Evolutionary conservation across 306 rosid genomes (phyloP).

Genomic region (Cajanus cajan): DNA sequence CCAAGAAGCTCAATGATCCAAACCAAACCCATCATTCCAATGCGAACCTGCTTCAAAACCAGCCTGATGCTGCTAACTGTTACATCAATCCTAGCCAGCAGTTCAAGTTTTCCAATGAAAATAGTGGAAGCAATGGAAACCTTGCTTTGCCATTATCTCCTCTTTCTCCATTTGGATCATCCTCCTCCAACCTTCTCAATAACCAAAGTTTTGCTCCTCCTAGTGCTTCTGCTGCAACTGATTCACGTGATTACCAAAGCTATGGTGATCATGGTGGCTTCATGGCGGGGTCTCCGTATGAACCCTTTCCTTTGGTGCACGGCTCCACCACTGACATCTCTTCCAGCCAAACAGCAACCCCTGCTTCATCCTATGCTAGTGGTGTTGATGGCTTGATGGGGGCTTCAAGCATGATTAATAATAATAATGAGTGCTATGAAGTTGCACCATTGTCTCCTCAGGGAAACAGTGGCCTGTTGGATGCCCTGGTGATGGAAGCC

Average conservation of each 20-base stretch:
- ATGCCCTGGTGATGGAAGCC: conserved; percentile 53
- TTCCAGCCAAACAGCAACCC: conserved; percentile 58
- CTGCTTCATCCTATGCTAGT: conserved; percentile 49
- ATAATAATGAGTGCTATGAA: conserved; percentile 15
- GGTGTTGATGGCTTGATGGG: conserved; percentile 43
- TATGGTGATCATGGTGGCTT: conserved; percentile 25
- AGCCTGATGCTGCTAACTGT: conserved; percentile 11
- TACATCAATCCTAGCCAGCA: conserved; percentile 25
- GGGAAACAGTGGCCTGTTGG: conserved; percentile 59
- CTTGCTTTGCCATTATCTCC: conserved; percentile 44
- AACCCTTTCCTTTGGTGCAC: conserved; percentile 17
- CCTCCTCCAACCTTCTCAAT: conserved; percentile 35
- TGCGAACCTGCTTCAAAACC: conserved; percentile 5
- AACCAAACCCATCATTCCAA: conserved; percentile 18
- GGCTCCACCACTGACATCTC: conserved; percentile 45
- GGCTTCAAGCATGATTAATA: conserved; percentile 25
- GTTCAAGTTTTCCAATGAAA: conserved; percentile 34
- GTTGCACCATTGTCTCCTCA: conserved; percentile 22
- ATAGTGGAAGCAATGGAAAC: background rate
- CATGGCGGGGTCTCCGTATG: conserved; percentile 33
- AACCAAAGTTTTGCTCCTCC: conserved; percentile 33
- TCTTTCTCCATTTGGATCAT: conserved; percentile 45
- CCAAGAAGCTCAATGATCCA: conserved; percentile 24
- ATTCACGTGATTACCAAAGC: conserved; percentile 20
- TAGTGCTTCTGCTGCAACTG: conserved; percentile 7